Conservation (phyloP, 2,329 filamentous ascomycete species). For the Fusarium udum region DNA sequence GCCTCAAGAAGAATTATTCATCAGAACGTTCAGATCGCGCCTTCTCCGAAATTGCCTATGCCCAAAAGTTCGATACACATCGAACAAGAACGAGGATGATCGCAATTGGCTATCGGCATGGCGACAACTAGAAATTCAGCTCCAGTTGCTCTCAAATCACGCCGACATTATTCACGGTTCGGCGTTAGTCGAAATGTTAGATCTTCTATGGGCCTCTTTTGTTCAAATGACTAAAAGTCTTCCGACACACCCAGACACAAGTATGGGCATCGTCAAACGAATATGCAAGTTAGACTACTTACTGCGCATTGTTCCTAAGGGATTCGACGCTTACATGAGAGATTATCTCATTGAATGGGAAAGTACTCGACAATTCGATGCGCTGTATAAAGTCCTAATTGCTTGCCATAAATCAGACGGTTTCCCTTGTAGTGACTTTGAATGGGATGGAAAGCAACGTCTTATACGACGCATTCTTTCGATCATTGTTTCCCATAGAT, state of each 20-base stretch:
- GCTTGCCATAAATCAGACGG: fast-evolving
- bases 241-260: neutral
- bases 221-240: neutral
- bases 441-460: neutral
- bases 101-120: fast-evolving
- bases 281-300: neutral
- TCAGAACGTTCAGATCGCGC: fast-evolving
- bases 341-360: neutral
- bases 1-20: fast-evolving
- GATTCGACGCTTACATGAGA: neutral
- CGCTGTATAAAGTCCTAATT: fast-evolving
- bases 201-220: neutral
- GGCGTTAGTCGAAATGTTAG: neutral
- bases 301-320: fast-evolving
- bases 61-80: neutral
- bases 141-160: neutral
- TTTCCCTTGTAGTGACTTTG: fast-evolving
- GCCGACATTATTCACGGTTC: fast-evolving
- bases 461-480: neutral
- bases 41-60: neutral
- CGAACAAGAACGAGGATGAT: neutral
- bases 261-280: too few species aligned
- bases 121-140: fast-evolving
- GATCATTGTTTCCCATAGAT: neutral
- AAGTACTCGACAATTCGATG: neutral